Conservation (phyloP, 2,329 filamentous ascomycete genomes). For the Fusarium solani-melongenae region DNA sequence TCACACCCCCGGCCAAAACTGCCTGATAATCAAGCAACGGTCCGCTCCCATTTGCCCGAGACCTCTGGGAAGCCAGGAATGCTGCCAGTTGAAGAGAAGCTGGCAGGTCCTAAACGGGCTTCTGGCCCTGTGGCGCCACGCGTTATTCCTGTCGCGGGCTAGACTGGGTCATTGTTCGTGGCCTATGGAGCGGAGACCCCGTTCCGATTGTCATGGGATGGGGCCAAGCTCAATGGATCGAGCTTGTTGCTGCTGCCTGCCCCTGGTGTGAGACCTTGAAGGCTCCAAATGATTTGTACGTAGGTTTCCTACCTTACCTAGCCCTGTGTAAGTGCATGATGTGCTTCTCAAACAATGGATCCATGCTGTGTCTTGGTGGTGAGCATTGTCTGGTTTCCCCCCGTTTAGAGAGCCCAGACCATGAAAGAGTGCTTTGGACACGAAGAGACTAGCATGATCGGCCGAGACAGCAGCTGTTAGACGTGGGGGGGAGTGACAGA, state of each 20-base stretch:
- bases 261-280: neutral
- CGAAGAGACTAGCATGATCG: neutral
- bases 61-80: neutral
- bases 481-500: neutral
- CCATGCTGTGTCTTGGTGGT: neutral
- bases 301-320: neutral
- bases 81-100: neutral
- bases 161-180: neutral
- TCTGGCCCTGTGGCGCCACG: neutral
- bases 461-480: neutral
- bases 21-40: neutral
- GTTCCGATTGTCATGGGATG: neutral
- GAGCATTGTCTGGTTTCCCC: neutral
- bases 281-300: neutral
- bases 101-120: neutral
- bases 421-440: neutral
- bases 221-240: neutral
- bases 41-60: conserved; percentile 5
- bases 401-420: neutral
- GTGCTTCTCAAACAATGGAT: neutral
- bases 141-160: neutral
- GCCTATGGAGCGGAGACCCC: neutral
- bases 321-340: neutral
- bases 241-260: neutral
- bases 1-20: neutral